phyloP scores from a whole-genome alignment of 768 basidiomycete species.

The Leccinum olivaceopallidum region DNA sequence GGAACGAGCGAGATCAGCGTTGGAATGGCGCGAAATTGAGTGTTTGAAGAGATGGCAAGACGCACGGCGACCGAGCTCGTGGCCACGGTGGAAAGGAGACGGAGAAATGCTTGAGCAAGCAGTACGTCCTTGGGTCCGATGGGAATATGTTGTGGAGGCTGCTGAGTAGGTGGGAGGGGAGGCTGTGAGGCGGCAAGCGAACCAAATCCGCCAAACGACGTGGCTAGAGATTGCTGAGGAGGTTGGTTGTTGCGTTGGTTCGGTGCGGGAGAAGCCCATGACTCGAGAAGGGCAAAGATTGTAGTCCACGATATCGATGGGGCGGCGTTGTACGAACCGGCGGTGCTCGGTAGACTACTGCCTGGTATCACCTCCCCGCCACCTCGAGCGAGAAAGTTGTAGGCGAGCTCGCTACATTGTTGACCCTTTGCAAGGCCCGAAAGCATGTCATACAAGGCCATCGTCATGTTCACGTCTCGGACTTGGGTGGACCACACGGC shows the following conservation, averaged over 20 bases:
- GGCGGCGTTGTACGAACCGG: constrained; percentile 41
- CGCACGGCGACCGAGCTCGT: constrained; percentile 76
- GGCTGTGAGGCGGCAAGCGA: constrained; percentile 32
- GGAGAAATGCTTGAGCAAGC: constrained; percentile 79
- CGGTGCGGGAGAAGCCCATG: constrained; percentile 63
- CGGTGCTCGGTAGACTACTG: constrained; percentile 44
- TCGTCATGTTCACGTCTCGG: constrained; percentile 70
- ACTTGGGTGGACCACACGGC: constrained; percentile 83
- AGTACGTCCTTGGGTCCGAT: constrained; percentile 73
- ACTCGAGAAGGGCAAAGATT: constrained; percentile 74
- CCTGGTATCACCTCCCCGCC: constrained; percentile 57
- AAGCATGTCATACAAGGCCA: constrained; percentile 88
- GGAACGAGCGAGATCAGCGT: constrained; percentile 79
- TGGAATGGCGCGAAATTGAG: constrained; percentile 78
- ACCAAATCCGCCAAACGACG: constrained; percentile 32
- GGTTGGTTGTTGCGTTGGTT: constrained; percentile 47
- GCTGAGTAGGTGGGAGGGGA: constrained; percentile 34
- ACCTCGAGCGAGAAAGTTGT: constrained; percentile 86
- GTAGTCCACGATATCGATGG: constrained; percentile 75
- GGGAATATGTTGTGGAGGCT: constrained; percentile 42
- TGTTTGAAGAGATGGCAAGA: constrained; percentile 71
- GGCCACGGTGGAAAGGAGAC: constrained; percentile 74
- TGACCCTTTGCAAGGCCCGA: constrained; percentile 81
- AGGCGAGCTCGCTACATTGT: constrained; percentile 81
- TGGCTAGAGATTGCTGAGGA: constrained; percentile 40